Conservation (phyloP, 148 eudicot species). For the Rhododendron ovatum region DNA sequence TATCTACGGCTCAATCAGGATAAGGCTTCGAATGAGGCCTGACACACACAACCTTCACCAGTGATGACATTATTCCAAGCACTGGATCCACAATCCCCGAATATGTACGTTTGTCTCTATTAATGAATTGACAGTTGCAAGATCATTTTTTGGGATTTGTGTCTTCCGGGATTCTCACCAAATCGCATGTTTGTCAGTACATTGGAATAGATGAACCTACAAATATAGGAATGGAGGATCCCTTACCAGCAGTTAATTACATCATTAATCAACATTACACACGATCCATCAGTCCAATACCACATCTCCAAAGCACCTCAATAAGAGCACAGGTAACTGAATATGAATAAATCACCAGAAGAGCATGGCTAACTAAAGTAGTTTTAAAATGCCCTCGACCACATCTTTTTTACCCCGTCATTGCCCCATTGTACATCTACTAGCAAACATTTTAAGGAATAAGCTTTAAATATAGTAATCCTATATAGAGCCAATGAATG, state of each 20-base stretch:
- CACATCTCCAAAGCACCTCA: background rate
- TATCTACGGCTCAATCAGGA: background rate
- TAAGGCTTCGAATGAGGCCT: background rate
- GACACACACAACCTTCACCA: background rate
- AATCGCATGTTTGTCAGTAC: background rate
- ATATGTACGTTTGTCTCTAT: background rate
- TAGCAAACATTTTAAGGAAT: background rate
- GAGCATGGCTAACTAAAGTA: background rate
- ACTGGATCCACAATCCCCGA: background rate
- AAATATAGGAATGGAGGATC: background rate
- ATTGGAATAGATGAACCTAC: background rate
- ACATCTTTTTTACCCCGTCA: background rate
- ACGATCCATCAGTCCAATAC: background rate
- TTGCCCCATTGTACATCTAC: background rate
- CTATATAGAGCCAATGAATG: background rate
- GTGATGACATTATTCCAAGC: background rate
- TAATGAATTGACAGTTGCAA: background rate
- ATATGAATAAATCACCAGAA: background rate
- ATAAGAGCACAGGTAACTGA: background rate
- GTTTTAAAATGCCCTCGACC: background rate
- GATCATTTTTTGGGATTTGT: background rate
- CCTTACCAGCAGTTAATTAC: background rate
- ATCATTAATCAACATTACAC: background rate
- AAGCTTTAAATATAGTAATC: background rate
- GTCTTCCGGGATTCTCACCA: background rate